Evolutionary conservation across 2,329 filamentous ascomycete species (phyloP).

Genomic region (Tolypocladium paradoxum): DNA sequence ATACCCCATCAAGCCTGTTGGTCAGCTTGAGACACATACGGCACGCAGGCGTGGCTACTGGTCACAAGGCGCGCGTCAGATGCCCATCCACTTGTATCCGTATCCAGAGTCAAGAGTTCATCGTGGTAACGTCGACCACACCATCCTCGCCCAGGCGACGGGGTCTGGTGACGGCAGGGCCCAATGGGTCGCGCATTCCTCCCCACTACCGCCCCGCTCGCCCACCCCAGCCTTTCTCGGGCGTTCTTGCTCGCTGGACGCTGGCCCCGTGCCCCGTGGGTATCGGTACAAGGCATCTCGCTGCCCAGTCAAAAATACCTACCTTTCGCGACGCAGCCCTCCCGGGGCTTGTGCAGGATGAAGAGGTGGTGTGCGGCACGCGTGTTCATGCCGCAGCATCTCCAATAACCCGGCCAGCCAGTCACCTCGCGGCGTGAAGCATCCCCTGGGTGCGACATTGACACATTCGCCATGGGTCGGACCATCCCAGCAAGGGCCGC

Average conservation of each 20-base stretch:
- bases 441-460: constrained; percentile 4
- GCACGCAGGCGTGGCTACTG: not conserved
- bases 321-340: not conserved
- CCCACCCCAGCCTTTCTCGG: constrained; percentile 4
- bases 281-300: not conserved
- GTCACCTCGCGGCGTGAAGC: not conserved
- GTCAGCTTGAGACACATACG: not conserved
- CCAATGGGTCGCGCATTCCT: not conserved
- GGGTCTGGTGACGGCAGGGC: constrained; percentile 3
- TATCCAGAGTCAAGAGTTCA: not conserved
- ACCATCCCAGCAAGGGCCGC: constrained; percentile 6
- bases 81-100: not conserved
- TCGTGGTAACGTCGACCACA: not conserved
- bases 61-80: not conserved
- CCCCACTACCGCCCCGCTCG: not conserved
- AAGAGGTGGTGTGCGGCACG: not conserved
- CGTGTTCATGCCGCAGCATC: not conserved
- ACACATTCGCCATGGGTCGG: constrained; percentile 3
- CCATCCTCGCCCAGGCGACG: not conserved
- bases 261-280: too few relatives aligned
- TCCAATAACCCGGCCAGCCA: not conserved
- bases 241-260: not conserved
- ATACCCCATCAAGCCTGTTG: not conserved
- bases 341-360: not conserved
- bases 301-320: not conserved